Percentiles rank a stretch among this genome's conserved stretches.
phyloP scores from a whole-genome alignment of 148 eudicot species.

The Camellia granthamiana region DNA sequence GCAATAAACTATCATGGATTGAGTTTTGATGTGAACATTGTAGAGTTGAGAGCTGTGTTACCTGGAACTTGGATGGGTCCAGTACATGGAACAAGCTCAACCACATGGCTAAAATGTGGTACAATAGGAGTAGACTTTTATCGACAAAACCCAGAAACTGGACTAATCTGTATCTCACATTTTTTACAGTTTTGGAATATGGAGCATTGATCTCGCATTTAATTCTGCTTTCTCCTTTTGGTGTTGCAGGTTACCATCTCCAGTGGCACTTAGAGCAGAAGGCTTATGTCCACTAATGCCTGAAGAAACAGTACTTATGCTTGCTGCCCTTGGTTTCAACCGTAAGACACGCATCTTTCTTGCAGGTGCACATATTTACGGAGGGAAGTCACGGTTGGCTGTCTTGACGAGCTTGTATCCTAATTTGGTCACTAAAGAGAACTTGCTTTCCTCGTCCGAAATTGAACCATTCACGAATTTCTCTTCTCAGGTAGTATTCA shows the following conservation, averaged over 20 bases:
- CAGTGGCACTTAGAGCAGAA: slow-evolving; percentile 65
- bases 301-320: slow-evolving; percentile 96
- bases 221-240: slow-evolving; percentile 5
- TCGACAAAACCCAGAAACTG: neutral
- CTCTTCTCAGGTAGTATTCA: slow-evolving; percentile 77
- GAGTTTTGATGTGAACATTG: too few species aligned
- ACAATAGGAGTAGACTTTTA: neutral
- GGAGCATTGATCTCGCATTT: slow-evolving; percentile 12
- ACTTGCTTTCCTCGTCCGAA: slow-evolving; percentile 73
- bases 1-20: neutral
- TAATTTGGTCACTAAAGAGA: slow-evolving; percentile 89
- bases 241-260: slow-evolving; percentile 74
- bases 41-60: too few species aligned
- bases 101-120: too few species aligned
- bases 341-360: slow-evolving; percentile 71
- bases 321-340: slow-evolving; percentile 90
- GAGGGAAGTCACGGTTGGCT: slow-evolving; percentile 80
- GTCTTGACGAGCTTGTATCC: slow-evolving; percentile 80
- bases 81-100: too few species aligned
- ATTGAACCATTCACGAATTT: slow-evolving; percentile 80
- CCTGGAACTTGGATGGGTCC: too few species aligned
- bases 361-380: slow-evolving; percentile 97
- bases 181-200: neutral
- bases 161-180: neutral
- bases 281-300: slow-evolving; percentile 95